A percentile compares a stretch with the other conserved stretches of the same genome.
These are phyloP conservation scores for Umbelopsis vinacea DNA, from an alignment of 192 early-diverging fungal species.

Conservation along the genomic window DNA sequence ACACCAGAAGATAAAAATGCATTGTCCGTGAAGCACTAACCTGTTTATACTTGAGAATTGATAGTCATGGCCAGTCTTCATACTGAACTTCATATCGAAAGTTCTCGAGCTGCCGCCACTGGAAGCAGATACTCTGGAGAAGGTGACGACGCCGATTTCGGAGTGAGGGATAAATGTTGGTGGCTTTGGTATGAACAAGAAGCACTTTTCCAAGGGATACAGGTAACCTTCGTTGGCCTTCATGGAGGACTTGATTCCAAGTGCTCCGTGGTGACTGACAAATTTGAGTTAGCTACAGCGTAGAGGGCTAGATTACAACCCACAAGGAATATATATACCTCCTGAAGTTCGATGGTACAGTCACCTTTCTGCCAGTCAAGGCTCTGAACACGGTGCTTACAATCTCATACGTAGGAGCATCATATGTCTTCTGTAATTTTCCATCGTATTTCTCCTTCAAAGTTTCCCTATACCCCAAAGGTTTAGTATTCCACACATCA, in stretches of 20 bases:
- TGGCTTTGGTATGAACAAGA: conserved; percentile 94
- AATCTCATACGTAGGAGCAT: conserved; percentile 84
- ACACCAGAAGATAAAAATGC: background rate
- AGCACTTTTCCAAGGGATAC: conserved; percentile 93
- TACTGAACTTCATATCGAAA: conserved; percentile 94
- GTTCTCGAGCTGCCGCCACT: conserved; percentile 68
- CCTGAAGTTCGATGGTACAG: conserved; percentile 51
- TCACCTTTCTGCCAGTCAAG: conserved; percentile 78
- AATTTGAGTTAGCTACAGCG: conserved; percentile 11
- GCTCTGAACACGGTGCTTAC: conserved; percentile 86
- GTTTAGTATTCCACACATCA: background rate
- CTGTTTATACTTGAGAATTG: conserved; percentile 89
- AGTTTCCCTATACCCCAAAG: conserved; percentile 53
- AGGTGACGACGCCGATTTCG: conserved; percentile 88
- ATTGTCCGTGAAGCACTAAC: background rate
- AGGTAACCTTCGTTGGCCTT: conserved; percentile 96
- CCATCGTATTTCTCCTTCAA: conserved; percentile 71
- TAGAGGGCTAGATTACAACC: background rate
- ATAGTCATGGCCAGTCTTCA: conserved; percentile 77
- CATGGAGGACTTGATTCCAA: conserved; percentile 92
- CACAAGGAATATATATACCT: background rate
- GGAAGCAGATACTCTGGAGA: conserved; percentile 76
- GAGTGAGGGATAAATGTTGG: conserved; percentile 82
- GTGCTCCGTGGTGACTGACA: conserved; percentile 71
- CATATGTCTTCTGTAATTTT: conserved; percentile 81